These are phyloP conservation scores for Emergomyces orientalis DNA, from an alignment of 2,329 filamentous ascomycete genomes.

Conservation along the genomic window DNA sequence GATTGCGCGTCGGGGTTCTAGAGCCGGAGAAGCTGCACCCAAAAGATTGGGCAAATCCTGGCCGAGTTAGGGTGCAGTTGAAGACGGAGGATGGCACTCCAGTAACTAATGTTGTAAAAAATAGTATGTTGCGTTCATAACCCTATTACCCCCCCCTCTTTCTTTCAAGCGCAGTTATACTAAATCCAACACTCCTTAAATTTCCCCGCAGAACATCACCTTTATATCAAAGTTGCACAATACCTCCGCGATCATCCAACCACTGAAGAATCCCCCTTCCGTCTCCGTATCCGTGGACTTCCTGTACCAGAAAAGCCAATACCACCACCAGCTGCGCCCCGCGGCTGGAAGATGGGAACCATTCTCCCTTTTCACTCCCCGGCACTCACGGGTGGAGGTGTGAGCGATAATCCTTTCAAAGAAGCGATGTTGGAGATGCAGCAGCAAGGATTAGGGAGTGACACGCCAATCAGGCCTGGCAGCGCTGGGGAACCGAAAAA, in stretches of 20 bases:
- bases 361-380: conserved; percentile 81
- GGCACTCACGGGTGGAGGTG: conserved; percentile 83
- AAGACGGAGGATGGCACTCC: conserved; percentile 45
- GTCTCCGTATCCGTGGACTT: conserved; percentile 63
- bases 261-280: conserved; percentile 59
- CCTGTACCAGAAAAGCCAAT: conserved; percentile 59
- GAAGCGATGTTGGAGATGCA: conserved; percentile 96
- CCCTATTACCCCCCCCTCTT: neutral
- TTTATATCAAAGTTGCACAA: conserved; percentile 69
- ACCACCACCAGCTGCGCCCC: conserved; percentile 64
- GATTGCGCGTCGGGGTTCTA: conserved; percentile 51
- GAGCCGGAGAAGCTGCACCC: conserved; percentile 90
- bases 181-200: conserved; percentile 5
- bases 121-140: conserved; percentile 43
- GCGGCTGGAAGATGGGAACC: conserved; percentile 82
- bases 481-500: conserved; percentile 29
- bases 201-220: conserved; percentile 59
- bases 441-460: conserved; percentile 37
- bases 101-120: conserved; percentile 49
- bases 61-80: conserved; percentile 71
- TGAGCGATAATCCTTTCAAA: conserved; percentile 88
- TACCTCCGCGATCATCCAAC: conserved; percentile 73
- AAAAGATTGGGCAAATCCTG: conserved; percentile 96
- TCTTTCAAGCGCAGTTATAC: neutral
- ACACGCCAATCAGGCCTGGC: conserved; percentile 42